These are phyloP conservation scores for Mycena amicta DNA, from an alignment of 768 basidiomycete species.

Conservation along the genomic window DNA sequence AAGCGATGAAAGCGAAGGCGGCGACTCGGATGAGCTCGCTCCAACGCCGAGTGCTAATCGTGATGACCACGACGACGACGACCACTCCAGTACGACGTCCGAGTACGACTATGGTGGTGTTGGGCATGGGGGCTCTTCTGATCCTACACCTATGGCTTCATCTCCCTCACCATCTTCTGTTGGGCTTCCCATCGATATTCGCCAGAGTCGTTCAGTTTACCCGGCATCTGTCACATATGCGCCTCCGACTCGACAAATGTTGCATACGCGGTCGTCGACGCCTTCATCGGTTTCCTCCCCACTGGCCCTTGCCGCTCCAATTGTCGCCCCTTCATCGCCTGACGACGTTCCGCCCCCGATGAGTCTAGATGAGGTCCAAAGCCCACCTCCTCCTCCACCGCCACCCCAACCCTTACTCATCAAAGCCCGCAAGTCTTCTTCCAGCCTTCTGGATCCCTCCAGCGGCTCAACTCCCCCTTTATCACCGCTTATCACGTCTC, in stretches of 20 bases:
- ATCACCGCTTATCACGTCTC: slow-evolving; percentile 62
- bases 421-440: slow-evolving; percentile 66
- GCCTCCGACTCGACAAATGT: slow-evolving; percentile 41
- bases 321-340: slow-evolving; percentile 65
- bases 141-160: slow-evolving; percentile 73
- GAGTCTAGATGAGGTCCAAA: slow-evolving; percentile 58
- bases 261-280: slow-evolving; percentile 82
- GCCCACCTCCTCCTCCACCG: slow-evolving; percentile 20
- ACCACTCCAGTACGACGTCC: slow-evolving; percentile 64
- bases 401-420: slow-evolving; percentile 38
- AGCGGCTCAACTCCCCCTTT: slow-evolving; percentile 74
- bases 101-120: slow-evolving; percentile 61
- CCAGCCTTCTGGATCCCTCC: slow-evolving; percentile 60
- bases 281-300: slow-evolving; percentile 89
- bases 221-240: slow-evolving; percentile 28
- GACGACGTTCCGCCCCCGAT: slow-evolving; percentile 67
- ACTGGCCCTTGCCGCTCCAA: slow-evolving; percentile 81
- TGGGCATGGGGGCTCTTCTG: slow-evolving; percentile 39
- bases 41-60: slow-evolving; percentile 39
- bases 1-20: slow-evolving; percentile 31
- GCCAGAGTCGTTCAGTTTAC: slow-evolving; percentile 20
- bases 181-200: slow-evolving; percentile 33
- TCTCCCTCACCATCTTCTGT: slow-evolving; percentile 45
- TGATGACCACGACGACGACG: slow-evolving; percentile 43
- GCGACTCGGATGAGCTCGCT: slow-evolving; percentile 47